phyloP scores from a whole-genome alignment of 2,329 filamentous ascomycete species.

The Pseudogymnoascus sp. region DNA sequence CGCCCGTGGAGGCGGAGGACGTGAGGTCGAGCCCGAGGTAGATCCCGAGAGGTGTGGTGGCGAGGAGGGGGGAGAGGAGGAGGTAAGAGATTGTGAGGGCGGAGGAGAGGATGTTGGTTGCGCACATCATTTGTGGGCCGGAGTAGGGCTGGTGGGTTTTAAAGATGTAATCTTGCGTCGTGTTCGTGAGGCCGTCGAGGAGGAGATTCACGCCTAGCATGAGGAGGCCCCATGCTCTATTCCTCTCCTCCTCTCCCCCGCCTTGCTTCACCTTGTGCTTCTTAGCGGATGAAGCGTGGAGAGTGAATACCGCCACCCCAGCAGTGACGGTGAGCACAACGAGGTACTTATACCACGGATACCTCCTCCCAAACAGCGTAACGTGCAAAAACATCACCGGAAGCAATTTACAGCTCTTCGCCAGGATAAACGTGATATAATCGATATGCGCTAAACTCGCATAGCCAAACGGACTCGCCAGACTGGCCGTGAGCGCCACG shows the following conservation, averaged over 20 bases:
- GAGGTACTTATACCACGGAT: slow-evolving; percentile 92
- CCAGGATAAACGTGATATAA: slow-evolving; percentile 95
- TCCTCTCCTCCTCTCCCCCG: slow-evolving; percentile 43
- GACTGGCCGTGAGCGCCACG: slow-evolving; percentile 78
- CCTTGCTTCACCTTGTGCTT: slow-evolving; percentile 40
- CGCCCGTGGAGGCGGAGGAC: slow-evolving; percentile 44
- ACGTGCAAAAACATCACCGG: slow-evolving; percentile 97
- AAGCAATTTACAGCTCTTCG: slow-evolving; percentile 97
- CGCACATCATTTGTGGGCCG: slow-evolving; percentile 99
- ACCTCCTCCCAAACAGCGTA: slow-evolving; percentile 78
- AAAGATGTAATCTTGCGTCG: slow-evolving; percentile 94
- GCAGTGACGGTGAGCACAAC: slow-evolving; percentile 86
- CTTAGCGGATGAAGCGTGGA: slow-evolving; percentile 65
- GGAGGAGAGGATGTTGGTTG: slow-evolving; percentile 84
- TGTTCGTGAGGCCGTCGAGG: slow-evolving; percentile 93
- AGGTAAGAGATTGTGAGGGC: slow-evolving; percentile 70
- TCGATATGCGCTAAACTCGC: slow-evolving; percentile 88
- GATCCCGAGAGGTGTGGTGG: slow-evolving; percentile 54
- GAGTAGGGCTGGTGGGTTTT: slow-evolving; percentile 68
- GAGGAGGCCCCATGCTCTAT: slow-evolving; percentile 70
- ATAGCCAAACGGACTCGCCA: slow-evolving; percentile 92
- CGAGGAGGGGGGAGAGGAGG: slow-evolving; percentile 70
- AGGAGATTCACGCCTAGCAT: slow-evolving; percentile 83
- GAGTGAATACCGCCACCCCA: slow-evolving; percentile 89
- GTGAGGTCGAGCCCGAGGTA: slow-evolving; percentile 62